These are phyloP conservation scores for Taphrina pruni DNA, from an alignment of 1,139 yeast species.

Conservation along the genomic window DNA sequence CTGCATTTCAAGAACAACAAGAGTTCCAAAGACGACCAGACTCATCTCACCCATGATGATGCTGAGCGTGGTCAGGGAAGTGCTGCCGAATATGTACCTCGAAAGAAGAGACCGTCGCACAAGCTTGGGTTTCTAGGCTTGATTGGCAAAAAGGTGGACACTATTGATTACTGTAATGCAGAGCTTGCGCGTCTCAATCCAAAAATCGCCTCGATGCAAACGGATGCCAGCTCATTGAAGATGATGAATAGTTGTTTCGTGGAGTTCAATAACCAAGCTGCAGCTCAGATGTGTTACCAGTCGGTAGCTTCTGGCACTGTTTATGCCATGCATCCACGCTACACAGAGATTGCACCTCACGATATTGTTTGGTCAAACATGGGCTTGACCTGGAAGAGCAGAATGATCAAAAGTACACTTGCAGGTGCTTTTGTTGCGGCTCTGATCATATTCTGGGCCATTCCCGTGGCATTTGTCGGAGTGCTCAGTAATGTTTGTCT, in stretches of 20 bases:
- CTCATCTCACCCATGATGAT: conserved; percentile 41
- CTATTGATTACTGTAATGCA: conserved; percentile 72
- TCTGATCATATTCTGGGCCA: conserved; percentile 82
- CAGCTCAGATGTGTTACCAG: conserved; percentile 89
- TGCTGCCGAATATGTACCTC: conserved; percentile 62
- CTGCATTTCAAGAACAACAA: conserved; percentile 59
- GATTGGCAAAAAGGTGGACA: conserved; percentile 83
- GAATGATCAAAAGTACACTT: conserved; percentile 58
- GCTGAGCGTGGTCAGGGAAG: conserved; percentile 20
- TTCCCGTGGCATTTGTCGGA: conserved; percentile 97
- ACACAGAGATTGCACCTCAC: conserved; percentile 73
- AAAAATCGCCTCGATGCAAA: conserved; percentile 68
- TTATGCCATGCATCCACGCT: conserved; percentile 66
- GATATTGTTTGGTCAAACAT: conserved; percentile 88
- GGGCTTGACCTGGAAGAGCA: conserved; percentile 84
- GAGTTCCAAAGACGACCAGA: conserved; percentile 51
- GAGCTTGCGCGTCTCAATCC: conserved; percentile 70
- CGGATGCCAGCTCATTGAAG: conserved; percentile 55
- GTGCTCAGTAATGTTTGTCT: conserved; percentile 63
- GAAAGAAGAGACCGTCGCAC: conserved; percentile 76
- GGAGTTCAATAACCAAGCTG: conserved; percentile 83
- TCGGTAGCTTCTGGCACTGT: conserved; percentile 70
- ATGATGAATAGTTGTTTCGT: conserved; percentile 72
- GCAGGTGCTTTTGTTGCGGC: conserved; percentile 65
- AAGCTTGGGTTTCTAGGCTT: conserved; percentile 60